phyloP scores from a whole-genome alignment of 768 basidiomycete genomes.

The Termitomyces sp. region DNA sequence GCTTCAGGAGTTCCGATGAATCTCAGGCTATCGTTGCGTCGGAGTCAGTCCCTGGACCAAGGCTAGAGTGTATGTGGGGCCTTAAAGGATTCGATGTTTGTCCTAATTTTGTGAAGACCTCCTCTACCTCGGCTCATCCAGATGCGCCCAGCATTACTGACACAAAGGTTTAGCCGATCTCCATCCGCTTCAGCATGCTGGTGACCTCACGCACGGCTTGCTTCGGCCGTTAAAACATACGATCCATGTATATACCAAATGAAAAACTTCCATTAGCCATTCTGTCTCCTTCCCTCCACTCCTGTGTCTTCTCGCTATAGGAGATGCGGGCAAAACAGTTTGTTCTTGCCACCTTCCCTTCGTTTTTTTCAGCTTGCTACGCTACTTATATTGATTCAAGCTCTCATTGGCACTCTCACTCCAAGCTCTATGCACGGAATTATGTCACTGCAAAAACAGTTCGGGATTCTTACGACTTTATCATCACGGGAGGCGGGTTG shows the following conservation, averaged over 20 bases:
- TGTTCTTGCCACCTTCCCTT: neutral
- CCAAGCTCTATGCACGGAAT: conserved; percentile 8
- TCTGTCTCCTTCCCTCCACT: neutral
- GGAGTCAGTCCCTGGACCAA: no score
- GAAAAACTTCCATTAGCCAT: neutral
- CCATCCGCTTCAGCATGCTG: neutral
- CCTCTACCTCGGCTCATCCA: neutral
- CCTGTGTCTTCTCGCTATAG: neutral
- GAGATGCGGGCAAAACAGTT: conserved; percentile 11
- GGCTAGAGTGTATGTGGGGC: neutral
- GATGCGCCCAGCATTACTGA: neutral
- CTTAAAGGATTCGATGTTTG: neutral
- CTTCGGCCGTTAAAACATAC: neutral
- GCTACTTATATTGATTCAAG: neutral
- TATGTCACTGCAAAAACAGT: conserved; percentile 11
- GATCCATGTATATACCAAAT: neutral
- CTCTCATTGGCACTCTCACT: neutral
- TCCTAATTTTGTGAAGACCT: conserved; percentile 41
- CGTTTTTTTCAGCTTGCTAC: conserved; percentile 4
- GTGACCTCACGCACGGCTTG: conserved; percentile 4
- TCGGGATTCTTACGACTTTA: conserved; percentile 29
- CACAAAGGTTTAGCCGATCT: neutral
- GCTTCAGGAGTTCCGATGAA: neutral
- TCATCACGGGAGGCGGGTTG: conserved; percentile 32
- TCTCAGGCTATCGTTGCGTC: neutral